These are phyloP conservation scores for Podaxis sp. DNA, from an alignment of 768 basidiomycete genomes.

Conservation along the genomic window DNA sequence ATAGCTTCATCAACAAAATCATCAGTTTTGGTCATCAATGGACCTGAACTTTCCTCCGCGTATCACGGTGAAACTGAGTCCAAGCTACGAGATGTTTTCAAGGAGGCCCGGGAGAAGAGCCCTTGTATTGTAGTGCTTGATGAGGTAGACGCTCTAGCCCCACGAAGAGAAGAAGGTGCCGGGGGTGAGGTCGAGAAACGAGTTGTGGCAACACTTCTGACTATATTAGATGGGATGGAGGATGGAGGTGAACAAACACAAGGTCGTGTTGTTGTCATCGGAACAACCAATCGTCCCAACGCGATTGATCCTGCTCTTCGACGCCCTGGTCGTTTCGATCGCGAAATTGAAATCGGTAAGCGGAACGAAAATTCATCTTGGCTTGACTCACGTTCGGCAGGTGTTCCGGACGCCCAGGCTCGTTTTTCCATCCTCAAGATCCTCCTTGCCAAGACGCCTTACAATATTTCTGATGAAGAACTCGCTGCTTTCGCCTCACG, in stretches of 20 bases:
- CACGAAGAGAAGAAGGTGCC: conserved; percentile 83
- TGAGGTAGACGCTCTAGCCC: conserved; percentile 94
- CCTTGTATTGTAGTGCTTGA: conserved; percentile 96
- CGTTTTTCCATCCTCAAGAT: conserved; percentile 87
- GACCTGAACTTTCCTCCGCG: conserved; percentile 91
- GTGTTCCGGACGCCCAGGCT: conserved; percentile 85
- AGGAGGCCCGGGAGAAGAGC: conserved; percentile 73
- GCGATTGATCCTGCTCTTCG: conserved; percentile 93
- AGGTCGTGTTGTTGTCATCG: conserved; percentile 87
- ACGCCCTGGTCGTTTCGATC: conserved; percentile 88
- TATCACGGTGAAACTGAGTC: conserved; percentile 98
- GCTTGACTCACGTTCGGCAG: conserved; percentile 36
- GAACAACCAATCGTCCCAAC: conserved; percentile 94
- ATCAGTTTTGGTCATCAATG: conserved; percentile 90
- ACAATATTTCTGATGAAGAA: conserved; percentile 59
- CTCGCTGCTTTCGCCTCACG: conserved; percentile 67
- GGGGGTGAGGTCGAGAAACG: conserved; percentile 96
- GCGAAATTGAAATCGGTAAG: conserved; percentile 93
- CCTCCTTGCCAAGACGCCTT: conserved; percentile 77
- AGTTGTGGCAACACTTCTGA: conserved; percentile 92
- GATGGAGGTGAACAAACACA: conserved; percentile 41
- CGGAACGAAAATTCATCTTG: conserved; percentile 13
- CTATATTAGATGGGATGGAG: conserved; percentile 91
- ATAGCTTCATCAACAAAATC: conserved; percentile 88
- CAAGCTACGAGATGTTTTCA: conserved; percentile 85